These are phyloP conservation scores for Populus nigra DNA, from an alignment of 345 rosid genomes.

Conservation along the genomic window DNA sequence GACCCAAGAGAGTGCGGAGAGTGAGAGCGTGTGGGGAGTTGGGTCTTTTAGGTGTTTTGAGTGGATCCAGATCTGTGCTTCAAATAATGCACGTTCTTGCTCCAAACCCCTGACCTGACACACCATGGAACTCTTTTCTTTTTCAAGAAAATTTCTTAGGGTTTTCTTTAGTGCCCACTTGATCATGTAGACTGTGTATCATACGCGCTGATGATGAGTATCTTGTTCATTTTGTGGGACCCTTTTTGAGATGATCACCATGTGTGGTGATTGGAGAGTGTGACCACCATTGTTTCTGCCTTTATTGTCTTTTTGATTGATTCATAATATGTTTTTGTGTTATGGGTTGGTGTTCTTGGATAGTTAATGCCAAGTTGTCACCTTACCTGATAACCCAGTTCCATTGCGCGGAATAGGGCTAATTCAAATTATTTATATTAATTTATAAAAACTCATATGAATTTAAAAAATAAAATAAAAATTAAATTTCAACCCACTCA, in stretches of 20 bases:
- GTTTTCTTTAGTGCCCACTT: slow-evolving; percentile 1
- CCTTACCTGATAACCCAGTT: too few species aligned
- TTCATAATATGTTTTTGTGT: neutral
- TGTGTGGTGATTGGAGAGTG: slow-evolving; percentile 10
- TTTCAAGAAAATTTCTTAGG: neutral
- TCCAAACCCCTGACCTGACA: slow-evolving; percentile 26
- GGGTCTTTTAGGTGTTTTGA: slow-evolving; percentile 10
- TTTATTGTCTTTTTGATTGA: neutral
- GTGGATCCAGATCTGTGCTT: slow-evolving; percentile 43
- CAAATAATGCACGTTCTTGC: slow-evolving; percentile 37
- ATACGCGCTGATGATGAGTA: slow-evolving; percentile 1
- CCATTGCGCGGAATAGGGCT: too few species aligned
- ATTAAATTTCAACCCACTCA: too few species aligned
- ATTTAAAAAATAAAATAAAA: too few species aligned
- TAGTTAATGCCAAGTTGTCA: neutral
- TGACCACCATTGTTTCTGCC: neutral
- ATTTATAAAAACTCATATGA: too few species aligned
- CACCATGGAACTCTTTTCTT: neutral
- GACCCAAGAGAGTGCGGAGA: neutral
- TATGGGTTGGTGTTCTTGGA: neutral
- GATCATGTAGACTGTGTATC: neutral
- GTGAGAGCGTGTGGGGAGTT: neutral
- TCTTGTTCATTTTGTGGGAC: neutral
- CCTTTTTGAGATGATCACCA: neutral
- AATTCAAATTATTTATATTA: too few species aligned